Percentiles rank a stretch among this genome's conserved stretches.
These are phyloP conservation scores for Paraphaeosphaeria sporulosa DNA, from an alignment of 2,329 filamentous ascomycete genomes.

Conservation along the genomic window DNA sequence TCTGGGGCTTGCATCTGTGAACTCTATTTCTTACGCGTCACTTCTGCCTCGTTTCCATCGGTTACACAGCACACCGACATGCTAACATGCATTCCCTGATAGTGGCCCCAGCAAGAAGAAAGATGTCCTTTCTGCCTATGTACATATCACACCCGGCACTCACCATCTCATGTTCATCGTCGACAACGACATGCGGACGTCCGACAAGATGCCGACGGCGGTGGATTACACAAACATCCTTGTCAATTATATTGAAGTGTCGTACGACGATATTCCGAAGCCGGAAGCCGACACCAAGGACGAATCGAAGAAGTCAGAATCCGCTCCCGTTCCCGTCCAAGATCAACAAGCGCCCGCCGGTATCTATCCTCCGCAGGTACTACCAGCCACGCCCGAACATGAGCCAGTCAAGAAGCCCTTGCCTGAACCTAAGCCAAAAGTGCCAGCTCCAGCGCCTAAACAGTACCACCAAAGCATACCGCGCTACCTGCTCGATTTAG, in stretches of 20 bases:
- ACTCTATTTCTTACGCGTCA: conserved; percentile 17
- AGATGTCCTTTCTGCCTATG: conserved; percentile 75
- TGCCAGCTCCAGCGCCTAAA: conserved; percentile 54
- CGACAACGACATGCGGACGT: conserved; percentile 91
- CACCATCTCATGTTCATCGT: conserved; percentile 97
- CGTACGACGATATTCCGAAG: conserved; percentile 70
- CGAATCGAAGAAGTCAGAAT: conserved; percentile 27
- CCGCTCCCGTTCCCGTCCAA: conserved; percentile 31
- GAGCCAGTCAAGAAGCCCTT: conserved; percentile 32
- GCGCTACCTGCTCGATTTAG: conserved; percentile 84
- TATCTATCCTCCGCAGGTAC: conserved; percentile 46
- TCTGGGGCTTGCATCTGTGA: conserved; percentile 22
- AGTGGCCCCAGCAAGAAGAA: conserved; percentile 53
- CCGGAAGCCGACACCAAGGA: conserved; percentile 27
- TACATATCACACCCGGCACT: conserved; percentile 89
- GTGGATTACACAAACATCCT: conserved; percentile 98
- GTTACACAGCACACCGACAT: conserved; percentile 43
- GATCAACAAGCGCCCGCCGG: conserved; percentile 35
- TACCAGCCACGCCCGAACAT: conserved; percentile 52
- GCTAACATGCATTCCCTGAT: conserved; percentile 32
- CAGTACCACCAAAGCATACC: conserved; percentile 79
- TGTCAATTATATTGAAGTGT: conserved; percentile 97
- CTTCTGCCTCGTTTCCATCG: conserved; percentile 24
- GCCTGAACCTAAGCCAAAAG: conserved; percentile 37
- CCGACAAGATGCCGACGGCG: conserved; percentile 85